Evolutionary conservation across 202 grass and related monocot species (phyloP), one percentile per base, ranked within the genome.

Genomic region (Saccharum hybrid): DNA sequence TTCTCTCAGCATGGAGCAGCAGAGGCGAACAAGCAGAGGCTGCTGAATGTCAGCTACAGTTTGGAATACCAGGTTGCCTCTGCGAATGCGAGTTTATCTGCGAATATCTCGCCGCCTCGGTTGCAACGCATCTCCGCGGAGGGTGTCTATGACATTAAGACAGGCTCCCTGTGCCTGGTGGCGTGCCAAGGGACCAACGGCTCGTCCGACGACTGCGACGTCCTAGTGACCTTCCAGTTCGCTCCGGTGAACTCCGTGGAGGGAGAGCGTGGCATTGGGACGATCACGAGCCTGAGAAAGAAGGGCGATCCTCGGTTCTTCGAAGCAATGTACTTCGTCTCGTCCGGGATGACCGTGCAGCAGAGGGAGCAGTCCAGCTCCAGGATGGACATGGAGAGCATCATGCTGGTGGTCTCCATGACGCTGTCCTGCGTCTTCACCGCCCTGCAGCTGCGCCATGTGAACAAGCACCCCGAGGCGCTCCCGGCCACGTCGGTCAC

Each of bases 371-470:
- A 66, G 0, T 40, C 84, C 7, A 82, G 77, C 10, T 74, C 63
- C 26, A 86, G 90, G 84, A 94, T 94, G 82, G 86, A 90, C 70
- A 2, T 90, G 21, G 94, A 97, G 67, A 81, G 88, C 71, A 5
- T 61, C 81, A 82, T 94, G 88, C 77, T 85, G 68, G 39, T 87
- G 26, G 23, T 72, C 4, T 89, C 86, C 61, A 82, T 80, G 70
- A 72, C 74, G 37, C 41, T 85, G 21, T 74, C 51, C 52, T 75
- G 73, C 52, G 52, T 6, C 19, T 75, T 75, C 51, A 40, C 33
- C 7, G 72, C 10, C 33, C 73, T 75, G 73, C 52, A 75, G 51
- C 51, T 91, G 26, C 77, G 74, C 77, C 87, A 94, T 5, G 72
- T 45, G 26, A 91, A 63, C 68, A 80, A 36, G 72, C 76, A 89